Percentiles rank a stretch among this genome's conserved stretches.
Evolutionary conservation across 345 rosid species (phyloP).

Genomic region (Jatropha curcas): DNA sequence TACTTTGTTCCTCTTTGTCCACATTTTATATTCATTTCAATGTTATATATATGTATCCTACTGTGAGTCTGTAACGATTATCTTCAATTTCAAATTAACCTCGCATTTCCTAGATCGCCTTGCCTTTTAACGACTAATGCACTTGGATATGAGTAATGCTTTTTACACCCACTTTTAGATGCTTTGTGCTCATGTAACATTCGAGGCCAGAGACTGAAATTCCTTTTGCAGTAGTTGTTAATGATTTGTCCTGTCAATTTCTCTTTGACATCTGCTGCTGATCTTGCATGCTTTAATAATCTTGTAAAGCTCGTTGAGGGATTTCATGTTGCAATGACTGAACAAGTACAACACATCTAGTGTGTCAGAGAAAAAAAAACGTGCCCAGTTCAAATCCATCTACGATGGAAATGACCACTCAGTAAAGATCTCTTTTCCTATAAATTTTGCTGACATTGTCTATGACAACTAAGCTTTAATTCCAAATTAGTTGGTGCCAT

Average conservation of each 20-base stretch:
- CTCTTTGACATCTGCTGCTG: not conserved
- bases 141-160: not conserved
- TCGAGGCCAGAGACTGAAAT: not conserved
- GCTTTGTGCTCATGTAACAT: not conserved
- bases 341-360: too few relatives aligned
- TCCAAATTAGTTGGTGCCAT: too few relatives aligned
- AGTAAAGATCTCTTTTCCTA: too few relatives aligned
- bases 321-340: not conserved
- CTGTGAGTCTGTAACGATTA: not conserved
- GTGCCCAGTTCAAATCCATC: not conserved
- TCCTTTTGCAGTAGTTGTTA: not conserved
- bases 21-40: not conserved
- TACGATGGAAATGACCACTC: too few relatives aligned
- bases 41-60: not conserved
- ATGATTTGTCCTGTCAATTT: not conserved
- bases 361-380: not conserved
- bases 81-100: not conserved
- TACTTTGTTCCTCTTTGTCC: not conserved
- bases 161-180: not conserved
- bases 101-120: not conserved
- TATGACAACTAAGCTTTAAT: too few relatives aligned
- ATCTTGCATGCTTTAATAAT: not conserved
- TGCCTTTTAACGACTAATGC: not conserved
- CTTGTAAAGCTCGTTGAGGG: not conserved
- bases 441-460: not conserved